Percentiles rank a stretch among this genome's conserved stretches.
Evolutionary conservation across 169 alveolate genomes (phyloP).

Genomic region (Perkinsus olseni): DNA sequence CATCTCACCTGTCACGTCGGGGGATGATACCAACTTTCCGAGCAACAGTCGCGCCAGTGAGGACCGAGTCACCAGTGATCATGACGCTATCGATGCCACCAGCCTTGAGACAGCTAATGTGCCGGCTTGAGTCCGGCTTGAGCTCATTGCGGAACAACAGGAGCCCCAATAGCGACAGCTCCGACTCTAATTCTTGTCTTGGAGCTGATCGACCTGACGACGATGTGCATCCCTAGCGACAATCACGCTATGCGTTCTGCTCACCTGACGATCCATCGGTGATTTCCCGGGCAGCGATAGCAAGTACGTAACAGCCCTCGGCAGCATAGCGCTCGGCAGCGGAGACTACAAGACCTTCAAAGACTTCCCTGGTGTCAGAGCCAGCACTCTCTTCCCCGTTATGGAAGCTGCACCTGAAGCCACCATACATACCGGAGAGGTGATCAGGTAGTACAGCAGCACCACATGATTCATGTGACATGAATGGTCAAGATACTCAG

Average conservation of each 20-base stretch:
- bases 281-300: neutral
- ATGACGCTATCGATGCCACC: neutral
- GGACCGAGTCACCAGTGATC: neutral
- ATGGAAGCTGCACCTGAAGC: neutral
- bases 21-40: neutral
- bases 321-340: neutral
- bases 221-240: neutral
- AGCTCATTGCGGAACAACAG: constrained; percentile 13
- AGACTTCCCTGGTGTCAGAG: neutral
- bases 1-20: neutral
- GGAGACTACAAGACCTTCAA: neutral
- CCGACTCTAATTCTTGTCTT: neutral
- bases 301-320: neutral
- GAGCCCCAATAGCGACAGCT: constrained; percentile 5
- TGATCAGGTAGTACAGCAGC: neutral
- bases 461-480: neutral
- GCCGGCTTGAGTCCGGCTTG: constrained; percentile 14
- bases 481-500: neutral
- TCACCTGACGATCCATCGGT: neutral
- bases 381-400: neutral
- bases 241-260: neutral
- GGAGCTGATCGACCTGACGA: neutral
- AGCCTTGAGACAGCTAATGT: neutral
- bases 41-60: neutral
- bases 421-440: neutral